Conservation (phyloP, 768 basidiomycete genomes). For the Pleurotus sapidus region DNA sequence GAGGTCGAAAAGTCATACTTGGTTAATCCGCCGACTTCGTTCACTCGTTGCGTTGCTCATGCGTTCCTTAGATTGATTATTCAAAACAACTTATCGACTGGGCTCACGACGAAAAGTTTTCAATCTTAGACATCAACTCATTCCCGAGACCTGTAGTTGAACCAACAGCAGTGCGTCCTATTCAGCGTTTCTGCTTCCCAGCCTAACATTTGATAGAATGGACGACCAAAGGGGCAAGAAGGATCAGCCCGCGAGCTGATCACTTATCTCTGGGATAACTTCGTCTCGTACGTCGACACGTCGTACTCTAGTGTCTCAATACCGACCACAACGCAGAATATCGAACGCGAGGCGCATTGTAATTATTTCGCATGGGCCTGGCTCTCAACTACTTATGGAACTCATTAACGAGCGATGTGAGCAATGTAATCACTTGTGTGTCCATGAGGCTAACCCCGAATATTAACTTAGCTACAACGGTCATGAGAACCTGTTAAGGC, state of each 20-base stretch:
- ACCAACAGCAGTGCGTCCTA: slow-evolving; percentile 28
- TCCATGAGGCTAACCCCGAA: too few relatives aligned
- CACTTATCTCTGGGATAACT: slow-evolving; percentile 94
- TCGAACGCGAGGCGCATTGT: slow-evolving; percentile 71
- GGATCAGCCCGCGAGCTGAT: slow-evolving; percentile 54
- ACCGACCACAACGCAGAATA: slow-evolving; percentile 63
- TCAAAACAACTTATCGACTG: slow-evolving; percentile 79
- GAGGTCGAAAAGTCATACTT: slow-evolving; percentile 82
- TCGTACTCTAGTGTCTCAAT: too few relatives aligned
- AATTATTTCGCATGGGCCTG: slow-evolving; percentile 85
- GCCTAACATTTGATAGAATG: too few relatives aligned
- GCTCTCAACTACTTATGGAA: slow-evolving; percentile 72
- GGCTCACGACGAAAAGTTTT: slow-evolving; percentile 64
- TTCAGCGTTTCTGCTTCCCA: background rate
- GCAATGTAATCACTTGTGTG: slow-evolving; percentile 12
- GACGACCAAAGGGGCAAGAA: too few relatives aligned
- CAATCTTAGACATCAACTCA: slow-evolving; percentile 85
- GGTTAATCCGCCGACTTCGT: slow-evolving; percentile 33
- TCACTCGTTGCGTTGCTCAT: background rate
- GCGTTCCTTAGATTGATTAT: slow-evolving; percentile 71
- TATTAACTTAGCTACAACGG: slow-evolving; percentile 34
- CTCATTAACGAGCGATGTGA: slow-evolving; percentile 71
- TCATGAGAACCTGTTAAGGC: slow-evolving; percentile 64
- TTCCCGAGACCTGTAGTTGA: slow-evolving; percentile 53
- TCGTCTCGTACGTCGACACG: slow-evolving; percentile 73